Base-by-base conservation (phyloP, 108 stramenopile species). In the Discostella pseudostelligera region DNA sequence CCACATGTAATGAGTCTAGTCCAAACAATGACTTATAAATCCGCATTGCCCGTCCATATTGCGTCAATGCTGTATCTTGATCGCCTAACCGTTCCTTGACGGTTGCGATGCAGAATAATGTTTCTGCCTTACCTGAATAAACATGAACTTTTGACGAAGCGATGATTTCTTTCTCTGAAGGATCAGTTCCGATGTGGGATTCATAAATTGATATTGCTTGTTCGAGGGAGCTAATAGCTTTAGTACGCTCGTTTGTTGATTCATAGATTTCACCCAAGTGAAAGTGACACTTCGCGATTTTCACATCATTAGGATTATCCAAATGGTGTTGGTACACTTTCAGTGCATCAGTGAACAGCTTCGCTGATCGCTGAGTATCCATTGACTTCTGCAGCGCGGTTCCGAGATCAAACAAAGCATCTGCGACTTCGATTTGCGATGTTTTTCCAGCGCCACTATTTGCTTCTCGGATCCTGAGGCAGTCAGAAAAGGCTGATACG, bases 341-440 rank as follows among this genome's bases (percentile, higher is more conserved):
- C 28, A 76, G 56, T 17, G 74, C 74, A 43, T 76, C 74, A 37
- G 56, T 50, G 37, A 76, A 64, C 21, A 76, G 58, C 56, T 76
- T 67, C 48, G 69, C 13, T 14, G 74, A 56, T 44, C 74, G 28
- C 62, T 35, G 62, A 3, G 62, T 76, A 47, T 76, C 74, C 7
- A 60, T 59, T 12, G 74, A 35, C 35, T 64, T 68, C 37, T 58
- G 67, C 16, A 76, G 62, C 20, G 67, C 74, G 22, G 49, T 39
- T 11, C 74, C 74, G 16, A 76, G 53, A 58, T 76, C 67, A 53
- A 76, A 76, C 20, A 76, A 53, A 42, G 74, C 61, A 53, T 76
- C 67, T 32, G 74, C 74, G 17, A 76, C 74, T 50, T 58, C 39
- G 20, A 76, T 62, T 59, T 76, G 61, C 26, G 67, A 57, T 21